Conservation (phyloP, 306 rosid species). For the Gastrolobium villosum region DNA sequence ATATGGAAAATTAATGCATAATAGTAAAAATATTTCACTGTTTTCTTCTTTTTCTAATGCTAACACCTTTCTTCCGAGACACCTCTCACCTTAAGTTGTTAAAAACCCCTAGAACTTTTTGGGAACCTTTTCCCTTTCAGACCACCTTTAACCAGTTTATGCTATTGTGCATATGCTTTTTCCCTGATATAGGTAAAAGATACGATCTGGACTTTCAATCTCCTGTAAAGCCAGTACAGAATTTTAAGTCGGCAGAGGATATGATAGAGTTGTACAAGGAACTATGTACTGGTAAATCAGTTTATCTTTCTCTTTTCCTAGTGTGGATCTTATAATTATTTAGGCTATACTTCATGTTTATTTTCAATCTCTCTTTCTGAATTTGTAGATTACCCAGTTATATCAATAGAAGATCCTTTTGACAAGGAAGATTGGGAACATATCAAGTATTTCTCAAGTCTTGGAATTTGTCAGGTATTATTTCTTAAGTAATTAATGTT, state of each 20-base stretch:
- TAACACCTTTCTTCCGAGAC: conserved; percentile 23
- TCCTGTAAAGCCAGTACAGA: conserved; percentile 80
- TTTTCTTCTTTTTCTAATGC: conserved; percentile 4
- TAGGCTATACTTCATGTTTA: conserved; percentile 34
- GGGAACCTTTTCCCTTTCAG: conserved; percentile 24
- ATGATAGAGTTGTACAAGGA: conserved; percentile 82
- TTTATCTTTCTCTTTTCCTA: conserved; percentile 32
- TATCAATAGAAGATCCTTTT: conserved; percentile 96
- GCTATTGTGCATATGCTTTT: conserved; percentile 32
- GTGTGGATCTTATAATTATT: conserved; percentile 18
- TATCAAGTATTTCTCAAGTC: conserved; percentile 70
- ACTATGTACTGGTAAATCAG: conserved; percentile 72
- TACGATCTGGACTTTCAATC: conserved; percentile 86
- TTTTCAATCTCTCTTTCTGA: conserved; percentile 38
- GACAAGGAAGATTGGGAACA: conserved; percentile 99
- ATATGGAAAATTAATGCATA: neutral
- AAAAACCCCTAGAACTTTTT: conserved; percentile 16
- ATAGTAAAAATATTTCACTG: conserved; percentile 12
- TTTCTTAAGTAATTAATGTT: conserved; percentile 46
- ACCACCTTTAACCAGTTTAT: conserved; percentile 24
- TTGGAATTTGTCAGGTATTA: conserved; percentile 80
- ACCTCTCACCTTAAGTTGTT: conserved; percentile 25
- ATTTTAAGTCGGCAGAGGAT: conserved; percentile 90
- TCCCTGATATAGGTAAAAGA: conserved; percentile 74
- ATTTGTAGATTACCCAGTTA: conserved; percentile 77